A percentile compares a stretch with the other conserved stretches of the same genome.
Conservation (phyloP, 305 asterid species). For the Rubia peregrina region DNA sequence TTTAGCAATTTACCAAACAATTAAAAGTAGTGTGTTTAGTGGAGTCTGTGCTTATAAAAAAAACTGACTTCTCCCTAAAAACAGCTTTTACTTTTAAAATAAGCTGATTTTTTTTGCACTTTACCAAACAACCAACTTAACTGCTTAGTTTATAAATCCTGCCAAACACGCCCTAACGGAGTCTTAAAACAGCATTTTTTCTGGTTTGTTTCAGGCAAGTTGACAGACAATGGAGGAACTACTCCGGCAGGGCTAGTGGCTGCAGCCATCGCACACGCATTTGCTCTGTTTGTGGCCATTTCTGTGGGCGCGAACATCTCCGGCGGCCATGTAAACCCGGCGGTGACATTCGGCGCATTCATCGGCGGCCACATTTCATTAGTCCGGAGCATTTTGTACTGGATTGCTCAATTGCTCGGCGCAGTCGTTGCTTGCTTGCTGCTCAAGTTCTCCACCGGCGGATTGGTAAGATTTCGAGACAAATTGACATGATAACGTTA, state of each 20-base stretch:
- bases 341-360: slow-evolving; percentile 26
- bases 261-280: slow-evolving; percentile 24
- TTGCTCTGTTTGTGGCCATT: slow-evolving; percentile 27
- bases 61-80: no score
- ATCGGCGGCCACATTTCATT: slow-evolving; percentile 23
- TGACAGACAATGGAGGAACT: slow-evolving; percentile 14
- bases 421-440: slow-evolving; percentile 29
- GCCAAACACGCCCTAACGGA: no score
- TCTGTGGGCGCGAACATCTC: slow-evolving; percentile 26
- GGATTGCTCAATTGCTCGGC: slow-evolving; percentile 29
- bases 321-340: slow-evolving; percentile 29
- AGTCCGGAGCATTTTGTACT: slow-evolving; percentile 18
- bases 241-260: slow-evolving; percentile 23
- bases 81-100: no score
- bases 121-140: no score
- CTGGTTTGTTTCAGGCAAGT: slow-evolving; percentile 13
- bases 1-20: no score
- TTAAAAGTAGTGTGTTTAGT: no score
- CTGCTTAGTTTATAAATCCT: no score
- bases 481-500: no score
- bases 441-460: slow-evolving; percentile 25
- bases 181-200: not conserved
- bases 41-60: no score
- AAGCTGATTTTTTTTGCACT: no score
- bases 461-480: slow-evolving; percentile 16